phyloP scores from a whole-genome alignment of 2,329 filamentous ascomycete genomes.

The Neonectria punicea region DNA sequence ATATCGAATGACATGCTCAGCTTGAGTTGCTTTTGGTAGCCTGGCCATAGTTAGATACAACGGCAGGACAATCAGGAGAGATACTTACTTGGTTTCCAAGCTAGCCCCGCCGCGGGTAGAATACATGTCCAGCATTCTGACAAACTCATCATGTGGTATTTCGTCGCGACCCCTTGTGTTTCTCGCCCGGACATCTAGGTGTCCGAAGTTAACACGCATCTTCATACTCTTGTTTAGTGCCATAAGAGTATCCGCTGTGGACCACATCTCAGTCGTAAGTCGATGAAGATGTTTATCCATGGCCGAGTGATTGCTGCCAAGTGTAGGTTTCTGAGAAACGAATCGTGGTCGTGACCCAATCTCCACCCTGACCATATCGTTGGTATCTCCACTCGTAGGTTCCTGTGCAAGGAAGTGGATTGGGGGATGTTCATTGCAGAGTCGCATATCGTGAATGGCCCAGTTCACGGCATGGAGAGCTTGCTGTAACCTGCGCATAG shows the following conservation, averaged over 20 bases:
- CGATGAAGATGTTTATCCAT: conserved; percentile 34
- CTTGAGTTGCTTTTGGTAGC: conserved; percentile 24
- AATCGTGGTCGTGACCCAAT: conserved; percentile 40
- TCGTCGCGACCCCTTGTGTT: conserved; percentile 39
- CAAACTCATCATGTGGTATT: conserved; percentile 41
- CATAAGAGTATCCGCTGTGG: conserved; percentile 40
- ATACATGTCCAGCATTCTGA: conserved; percentile 41
- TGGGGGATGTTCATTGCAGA: conserved; percentile 39
- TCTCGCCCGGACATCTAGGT: conserved; percentile 40
- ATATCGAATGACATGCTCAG: conserved; percentile 30
- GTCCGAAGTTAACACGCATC: conserved; percentile 49
- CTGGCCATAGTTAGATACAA: conserved; percentile 27
- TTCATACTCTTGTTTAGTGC: conserved; percentile 39
- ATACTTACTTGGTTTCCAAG: conserved; percentile 43
- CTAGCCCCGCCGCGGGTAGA: conserved; percentile 44
- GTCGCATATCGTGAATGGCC: conserved; percentile 47
- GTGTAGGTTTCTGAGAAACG: background rate
- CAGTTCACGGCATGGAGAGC: conserved; percentile 46
- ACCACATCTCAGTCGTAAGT: conserved; percentile 33
- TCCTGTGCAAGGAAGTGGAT: conserved; percentile 45
- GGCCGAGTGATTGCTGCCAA: conserved; percentile 15
- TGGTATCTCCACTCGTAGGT: conserved; percentile 25
- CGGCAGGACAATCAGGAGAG: background rate
- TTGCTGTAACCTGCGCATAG: conserved; percentile 39
- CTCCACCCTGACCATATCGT: conserved; percentile 35